Conservation (phyloP, 2,329 filamentous ascomycete genomes). For the Helminthosporium solani region DNA sequence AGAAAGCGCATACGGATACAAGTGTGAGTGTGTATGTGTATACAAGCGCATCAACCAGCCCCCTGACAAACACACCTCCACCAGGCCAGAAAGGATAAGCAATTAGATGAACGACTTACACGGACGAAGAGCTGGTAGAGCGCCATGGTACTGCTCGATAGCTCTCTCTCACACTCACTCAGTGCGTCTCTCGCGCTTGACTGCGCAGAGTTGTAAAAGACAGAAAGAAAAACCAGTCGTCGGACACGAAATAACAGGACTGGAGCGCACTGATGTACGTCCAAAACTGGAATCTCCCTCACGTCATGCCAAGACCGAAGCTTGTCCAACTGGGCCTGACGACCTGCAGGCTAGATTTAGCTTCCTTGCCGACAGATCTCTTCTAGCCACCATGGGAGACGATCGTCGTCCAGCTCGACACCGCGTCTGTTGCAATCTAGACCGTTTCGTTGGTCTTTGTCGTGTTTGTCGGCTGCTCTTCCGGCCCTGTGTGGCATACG, state of each 20-base stretch:
- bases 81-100: too few species aligned
- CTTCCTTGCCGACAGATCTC: background rate
- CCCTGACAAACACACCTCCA: too few species aligned
- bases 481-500: too few species aligned
- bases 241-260: background rate
- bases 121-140: conserved; percentile 6
- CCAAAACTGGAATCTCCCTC: background rate
- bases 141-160: conserved; percentile 12
- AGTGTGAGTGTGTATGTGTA: too few species aligned
- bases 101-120: too few species aligned
- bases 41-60: too few species aligned
- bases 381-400: too few species aligned
- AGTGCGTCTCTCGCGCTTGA: too few species aligned
- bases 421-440: too few species aligned
- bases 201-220: background rate
- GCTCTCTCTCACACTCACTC: background rate
- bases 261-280: background rate
- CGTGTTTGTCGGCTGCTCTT: too few species aligned
- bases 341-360: background rate
- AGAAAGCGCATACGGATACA: background rate
- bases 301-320: background rate
- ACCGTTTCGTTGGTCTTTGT: too few species aligned
- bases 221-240: background rate
- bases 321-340: background rate
- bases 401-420: too few species aligned